Base-by-base conservation (phyloP, 768 basidiomycete genomes). In the Collybia sp. region DNA sequence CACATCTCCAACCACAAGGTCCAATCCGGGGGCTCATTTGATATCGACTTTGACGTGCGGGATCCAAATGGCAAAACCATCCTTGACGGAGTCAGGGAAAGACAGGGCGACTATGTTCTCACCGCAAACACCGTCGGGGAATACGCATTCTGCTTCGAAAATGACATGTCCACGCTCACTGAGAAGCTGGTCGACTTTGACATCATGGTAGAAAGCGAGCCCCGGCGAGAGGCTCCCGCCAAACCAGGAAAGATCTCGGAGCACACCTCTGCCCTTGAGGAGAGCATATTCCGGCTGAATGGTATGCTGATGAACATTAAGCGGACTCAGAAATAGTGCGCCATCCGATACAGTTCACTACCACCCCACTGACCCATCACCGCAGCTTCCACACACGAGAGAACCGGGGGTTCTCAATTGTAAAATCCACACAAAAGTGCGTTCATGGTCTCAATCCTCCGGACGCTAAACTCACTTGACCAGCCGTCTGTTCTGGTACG, bases 171-270 rank as follows among this genome's bases (percentile, higher is more conserved):
- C 18, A 90, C 91, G 3, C 75, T 96, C 53, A 88, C 90, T 11
- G 91, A 93, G 69, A 98, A 98, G 66, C 79, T 98, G 40, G 79
- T 99, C 57, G 90, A 93, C 68, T 88, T 93, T 61, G 88, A 91
- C 65, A 98, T 99, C 67, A 94, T 97, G 93, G 92, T 93, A 40
- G 96, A 99, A 76, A 93, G 88, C 50, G 95, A 98, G 61, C 96
- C 96, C 1, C 75, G 96, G 42, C 74, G 92, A 42, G 85, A 93
- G 58, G 77, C 93, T 2, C 89, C 93, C 2, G 90, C 87, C 8
- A 94, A 93, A 63, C 79, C 88, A 3, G 85, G 85, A 12, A 88
- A 92, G 64, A 81, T 99, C 32, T 72, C 86, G 11, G 94, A 97
- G 50, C 96, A 98, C 54, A 97, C 96, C 18, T 89, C 80, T 44